Evolutionary conservation across 305 asterid genomes (phyloP), one percentile per base, ranked within the genome.

Genomic region (Striga hermonthica): DNA sequence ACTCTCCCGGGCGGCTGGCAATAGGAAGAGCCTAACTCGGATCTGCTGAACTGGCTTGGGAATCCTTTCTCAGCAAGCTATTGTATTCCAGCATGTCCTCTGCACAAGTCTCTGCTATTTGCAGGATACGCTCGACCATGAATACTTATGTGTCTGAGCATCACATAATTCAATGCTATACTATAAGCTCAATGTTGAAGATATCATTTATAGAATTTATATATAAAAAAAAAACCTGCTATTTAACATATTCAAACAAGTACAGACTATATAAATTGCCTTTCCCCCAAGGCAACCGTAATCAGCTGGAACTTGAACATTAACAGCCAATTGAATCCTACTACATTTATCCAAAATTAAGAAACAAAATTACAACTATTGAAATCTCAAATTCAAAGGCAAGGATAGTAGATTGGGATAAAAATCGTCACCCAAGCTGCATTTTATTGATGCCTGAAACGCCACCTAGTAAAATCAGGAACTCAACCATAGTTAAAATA

Each of bases 381-480:
- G 6, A 49, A 69, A 11, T 52, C 36, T 49, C 62, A 64, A 68
- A 55, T 60, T 40, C 43, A 70, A 74, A 37, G 7, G 49, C 39
- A 39, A 61, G 56, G 73, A 47, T 7, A 72, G 73, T 22, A 31
- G 22, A 6, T n/a, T 14, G 53, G 48, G 53, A 13, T 43, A 62
- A 22, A 22, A 22, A 39, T 66, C 8, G 86, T 78, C 80, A 88
- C 99, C 97, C 99, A 41, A 93, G 77, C 79, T 93, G 97, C 34
- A 97, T 93, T 83, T 93, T 93, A 38, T 95, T 96, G 37, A 93
- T 88, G 65, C 99, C 99, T 10, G 99, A 95, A 60, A 90, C 97
- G 67, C 99, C 99, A 78, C 99, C 99, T 90, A 75, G 66, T 65
- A 78, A 66, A 68, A 74, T 58, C 62, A 73, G 69, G 73, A 71